Evolutionary conservation across 768 basidiomycete genomes (phyloP).

Genomic region (Lentinula raphanica): DNA sequence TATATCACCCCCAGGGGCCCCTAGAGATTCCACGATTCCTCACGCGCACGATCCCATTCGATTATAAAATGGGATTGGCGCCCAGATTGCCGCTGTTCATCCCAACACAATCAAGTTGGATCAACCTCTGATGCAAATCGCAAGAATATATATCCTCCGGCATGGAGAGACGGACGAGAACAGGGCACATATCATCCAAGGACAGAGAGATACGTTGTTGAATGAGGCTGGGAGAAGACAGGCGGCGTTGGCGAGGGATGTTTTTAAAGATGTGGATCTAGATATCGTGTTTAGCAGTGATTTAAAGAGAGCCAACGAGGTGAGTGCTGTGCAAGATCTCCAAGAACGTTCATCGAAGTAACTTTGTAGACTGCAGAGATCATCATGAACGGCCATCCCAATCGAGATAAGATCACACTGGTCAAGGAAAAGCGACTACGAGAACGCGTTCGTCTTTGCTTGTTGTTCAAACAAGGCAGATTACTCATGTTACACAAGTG

Average conservation of each 20-base stretch:
- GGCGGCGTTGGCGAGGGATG: slow-evolving; percentile 48
- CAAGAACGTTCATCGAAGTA: not conserved
- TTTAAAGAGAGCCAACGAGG: slow-evolving; percentile 61
- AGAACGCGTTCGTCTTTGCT: slow-evolving; percentile 50
- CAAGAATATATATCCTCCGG: slow-evolving; percentile 60
- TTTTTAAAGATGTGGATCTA: slow-evolving; percentile 51
- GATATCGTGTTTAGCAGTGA: slow-evolving; percentile 66
- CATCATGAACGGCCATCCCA: slow-evolving; percentile 52
- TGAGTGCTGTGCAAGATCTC: slow-evolving; percentile 24
- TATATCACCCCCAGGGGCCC: too few relatives aligned
- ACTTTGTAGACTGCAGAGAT: slow-evolving; percentile 55
- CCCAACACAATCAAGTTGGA: not conserved
- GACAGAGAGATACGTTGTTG: slow-evolving; percentile 65
- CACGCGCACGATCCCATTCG: too few relatives aligned
- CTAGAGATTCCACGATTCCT: too few relatives aligned
- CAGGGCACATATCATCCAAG: slow-evolving; percentile 59
- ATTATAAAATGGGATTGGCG: not conserved
- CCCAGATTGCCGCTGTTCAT: not conserved
- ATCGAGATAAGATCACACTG: slow-evolving; percentile 27
- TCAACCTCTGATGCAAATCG: slow-evolving; percentile 30
- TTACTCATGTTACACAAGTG: slow-evolving; percentile 29
- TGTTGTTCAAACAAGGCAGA: not conserved
- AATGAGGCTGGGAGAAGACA: slow-evolving; percentile 60
- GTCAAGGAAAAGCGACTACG: slow-evolving; percentile 44
- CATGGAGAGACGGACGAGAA: slow-evolving; percentile 80